Base-by-base conservation (phyloP, 768 basidiomycete species). In the Hemileccinum rubropunctum region DNA sequence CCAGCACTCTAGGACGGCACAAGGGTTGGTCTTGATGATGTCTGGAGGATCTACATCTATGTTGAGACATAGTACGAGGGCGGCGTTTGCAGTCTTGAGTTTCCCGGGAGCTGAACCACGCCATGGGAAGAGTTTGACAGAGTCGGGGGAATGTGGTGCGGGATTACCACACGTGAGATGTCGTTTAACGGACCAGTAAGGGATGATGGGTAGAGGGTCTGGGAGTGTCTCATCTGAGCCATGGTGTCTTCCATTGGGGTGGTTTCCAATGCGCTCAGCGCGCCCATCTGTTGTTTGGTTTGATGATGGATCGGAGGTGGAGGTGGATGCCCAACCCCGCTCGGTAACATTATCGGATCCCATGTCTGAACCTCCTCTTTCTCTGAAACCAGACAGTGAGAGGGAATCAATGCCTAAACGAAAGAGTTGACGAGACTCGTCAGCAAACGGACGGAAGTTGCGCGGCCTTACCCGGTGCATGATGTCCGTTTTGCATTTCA, bases 11-110 rank as follows among this genome's bases (percentile, higher is more conserved):
- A 97, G 75, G 37, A 88, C 85, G 0, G 97, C 94, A 58, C 94
- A 98, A 1, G 97, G 97, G 55, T 88, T 88, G 6, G 95, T 98
- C 75, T 98, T 99, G 71, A 98, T 86, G 45, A 98, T 76, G 62
- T 99, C 97, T 53, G 97, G 97, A 15, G 97, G 97, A 63, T 98
- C 95, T 40, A 97, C 91, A 48, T 95, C 95, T 65, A 98, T 92
- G 70, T 98, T 98, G 17, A 99, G 77, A 63, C 97, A 99, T 47
- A 98, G 73, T 9, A 95, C 88, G 6, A 95, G 76, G 2, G 86
- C 87, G 2, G 92, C 95, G 32, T 91, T 86, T 15, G 87, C 83
- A 1, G 94, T 98, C 70, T 95, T 95, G 46, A 95, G 81, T 65
- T 94, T 91, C 52, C 86, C 86, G 3, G 88, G 86, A 0, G 86